phyloP scores from a whole-genome alignment of 176 grass and related monocot species.

The Aegilops longissima region DNA sequence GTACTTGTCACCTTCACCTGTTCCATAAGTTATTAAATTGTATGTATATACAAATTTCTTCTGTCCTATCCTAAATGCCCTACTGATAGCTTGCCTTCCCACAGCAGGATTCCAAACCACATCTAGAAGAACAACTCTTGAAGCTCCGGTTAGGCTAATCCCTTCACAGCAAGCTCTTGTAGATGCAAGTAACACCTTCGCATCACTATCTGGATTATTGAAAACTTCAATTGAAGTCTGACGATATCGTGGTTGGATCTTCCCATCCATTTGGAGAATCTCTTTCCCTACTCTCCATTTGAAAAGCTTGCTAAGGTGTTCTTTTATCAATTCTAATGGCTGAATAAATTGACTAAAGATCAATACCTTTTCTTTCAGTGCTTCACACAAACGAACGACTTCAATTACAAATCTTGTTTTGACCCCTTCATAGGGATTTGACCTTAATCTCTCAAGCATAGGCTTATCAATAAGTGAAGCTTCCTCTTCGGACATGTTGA shows the following conservation, averaged over 20 bases:
- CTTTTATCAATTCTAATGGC: conserved; percentile 71
- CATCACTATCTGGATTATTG: conserved; percentile 71
- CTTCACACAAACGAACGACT: conserved; percentile 75
- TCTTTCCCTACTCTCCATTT: conserved; percentile 86
- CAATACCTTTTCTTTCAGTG: conserved; percentile 77
- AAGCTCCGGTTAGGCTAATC: conserved; percentile 86
- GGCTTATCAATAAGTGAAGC: conserved; percentile 55
- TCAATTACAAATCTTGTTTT: conserved; percentile 93
- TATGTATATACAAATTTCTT: conserved; percentile 89
- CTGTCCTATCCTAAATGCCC: conserved; percentile 87
- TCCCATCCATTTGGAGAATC: conserved; percentile 80
- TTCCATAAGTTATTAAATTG: conserved; percentile 88
- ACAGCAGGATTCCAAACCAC: conserved; percentile 94
- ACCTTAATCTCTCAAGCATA: conserved; percentile 56
- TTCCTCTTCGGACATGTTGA: conserved; percentile 75
- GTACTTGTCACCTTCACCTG: conserved; percentile 90
- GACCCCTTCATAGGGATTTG: conserved; percentile 66
- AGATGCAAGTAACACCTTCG: conserved; percentile 84
- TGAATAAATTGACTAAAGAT: conserved; percentile 94
- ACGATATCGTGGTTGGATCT: conserved; percentile 61
- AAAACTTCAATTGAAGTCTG: conserved; percentile 82
- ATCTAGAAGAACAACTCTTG: conserved; percentile 95
- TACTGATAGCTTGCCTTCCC: conserved; percentile 80
- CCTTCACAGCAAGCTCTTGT: conserved; percentile 95
- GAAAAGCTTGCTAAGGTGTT: conserved; percentile 62